Conservation (phyloP, 2,329 filamentous ascomycete species). For the Bipolaris gigantea region DNA sequence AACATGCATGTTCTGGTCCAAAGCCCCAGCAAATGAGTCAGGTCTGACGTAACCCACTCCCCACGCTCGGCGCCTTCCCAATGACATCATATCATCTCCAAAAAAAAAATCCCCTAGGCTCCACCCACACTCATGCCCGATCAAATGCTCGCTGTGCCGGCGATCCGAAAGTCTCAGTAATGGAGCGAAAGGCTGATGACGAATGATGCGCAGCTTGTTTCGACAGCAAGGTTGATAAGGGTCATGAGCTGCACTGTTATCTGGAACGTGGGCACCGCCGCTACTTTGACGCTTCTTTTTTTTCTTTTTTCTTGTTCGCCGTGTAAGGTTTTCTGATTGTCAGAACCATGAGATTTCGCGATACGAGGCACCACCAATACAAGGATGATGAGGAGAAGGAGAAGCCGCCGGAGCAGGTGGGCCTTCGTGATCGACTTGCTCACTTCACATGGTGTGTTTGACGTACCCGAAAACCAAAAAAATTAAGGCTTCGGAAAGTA, state of each 20-base stretch:
- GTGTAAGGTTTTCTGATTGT: background rate
- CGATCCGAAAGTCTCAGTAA: slow-evolving; percentile 2
- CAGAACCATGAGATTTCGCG: slow-evolving; percentile 24
- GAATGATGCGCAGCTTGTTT: slow-evolving; percentile 7
- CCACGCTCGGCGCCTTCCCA: background rate
- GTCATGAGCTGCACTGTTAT: slow-evolving; percentile 1
- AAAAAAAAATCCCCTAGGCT: background rate
- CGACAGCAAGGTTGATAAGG: background rate
- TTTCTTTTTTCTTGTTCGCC: too few relatives aligned
- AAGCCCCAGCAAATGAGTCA: background rate
- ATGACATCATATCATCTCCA: slow-evolving; percentile 3
- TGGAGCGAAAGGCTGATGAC: slow-evolving; percentile 3
- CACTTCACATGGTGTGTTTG: slow-evolving; percentile 30
- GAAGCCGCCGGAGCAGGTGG: slow-evolving; percentile 21
- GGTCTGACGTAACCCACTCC: background rate
- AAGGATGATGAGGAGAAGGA: slow-evolving; percentile 17
- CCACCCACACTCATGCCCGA: background rate
- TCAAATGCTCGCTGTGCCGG: slow-evolving; percentile 3
- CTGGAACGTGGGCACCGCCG: background rate
- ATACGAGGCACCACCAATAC: slow-evolving; percentile 19
- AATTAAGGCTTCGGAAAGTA: background rate
- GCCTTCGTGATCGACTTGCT: slow-evolving; percentile 28
- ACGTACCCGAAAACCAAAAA: background rate
- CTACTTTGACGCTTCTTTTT: background rate
- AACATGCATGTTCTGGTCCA: background rate